These are phyloP conservation scores for Vicia faba DNA, from an alignment of 306 rosid genomes.

Conservation along the genomic window DNA sequence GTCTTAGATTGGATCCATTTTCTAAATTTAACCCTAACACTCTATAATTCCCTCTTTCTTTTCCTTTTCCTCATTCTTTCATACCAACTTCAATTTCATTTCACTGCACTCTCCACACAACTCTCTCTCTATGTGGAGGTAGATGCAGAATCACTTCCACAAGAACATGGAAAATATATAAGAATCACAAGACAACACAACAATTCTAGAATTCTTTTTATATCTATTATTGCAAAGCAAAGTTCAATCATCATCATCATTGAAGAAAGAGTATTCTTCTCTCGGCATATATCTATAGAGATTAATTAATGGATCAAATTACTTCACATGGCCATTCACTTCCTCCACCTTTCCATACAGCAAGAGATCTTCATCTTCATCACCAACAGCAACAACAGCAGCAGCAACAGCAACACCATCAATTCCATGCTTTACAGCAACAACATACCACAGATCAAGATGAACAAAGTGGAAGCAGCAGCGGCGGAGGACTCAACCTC, in stretches of 20 bases:
- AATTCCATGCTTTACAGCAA: conserved; percentile 51
- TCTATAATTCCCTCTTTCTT: not conserved
- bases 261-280: not conserved
- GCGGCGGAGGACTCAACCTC: conserved; percentile 60
- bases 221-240: conserved; percentile 6
- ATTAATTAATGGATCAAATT: conserved; percentile 56
- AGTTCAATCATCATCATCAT: not conserved
- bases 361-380: conserved; percentile 74
- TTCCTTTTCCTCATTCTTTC: not conserved
- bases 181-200: not conserved
- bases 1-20: conserved; percentile 50
- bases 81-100: not conserved
- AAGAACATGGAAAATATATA: not conserved
- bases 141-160: not conserved
- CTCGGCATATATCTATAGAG: not conserved
- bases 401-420: conserved; percentile 36
- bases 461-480: conserved; percentile 74
- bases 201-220: not conserved
- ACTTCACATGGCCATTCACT: conserved; percentile 74
- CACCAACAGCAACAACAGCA: conserved; percentile 39
- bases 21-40: conserved; percentile 59
- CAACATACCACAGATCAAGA: conserved; percentile 62
- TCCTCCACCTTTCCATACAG: conserved; percentile 81
- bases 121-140: not conserved
- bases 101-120: not conserved